These are phyloP conservation scores for Aspergillus floridensis DNA, from an alignment of 2,329 filamentous ascomycete species.

Conservation along the genomic window DNA sequence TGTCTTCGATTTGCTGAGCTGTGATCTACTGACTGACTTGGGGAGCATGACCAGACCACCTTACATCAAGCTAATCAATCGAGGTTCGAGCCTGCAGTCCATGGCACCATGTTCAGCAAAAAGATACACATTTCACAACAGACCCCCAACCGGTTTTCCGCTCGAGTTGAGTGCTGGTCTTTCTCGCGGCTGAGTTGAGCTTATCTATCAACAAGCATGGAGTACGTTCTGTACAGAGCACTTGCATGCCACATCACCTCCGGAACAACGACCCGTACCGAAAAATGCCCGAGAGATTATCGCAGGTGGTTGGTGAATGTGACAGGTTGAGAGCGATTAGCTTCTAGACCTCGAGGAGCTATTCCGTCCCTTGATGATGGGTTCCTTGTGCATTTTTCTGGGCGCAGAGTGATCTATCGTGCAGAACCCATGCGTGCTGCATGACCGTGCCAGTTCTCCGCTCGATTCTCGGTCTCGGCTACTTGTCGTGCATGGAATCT, in stretches of 20 bases:
- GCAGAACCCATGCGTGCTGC: background rate
- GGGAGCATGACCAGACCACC: too few species aligned
- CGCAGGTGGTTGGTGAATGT: background rate
- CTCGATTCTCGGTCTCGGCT: background rate
- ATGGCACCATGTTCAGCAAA: too few species aligned
- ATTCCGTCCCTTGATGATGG: background rate
- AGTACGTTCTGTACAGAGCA: background rate
- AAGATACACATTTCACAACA: too few species aligned
- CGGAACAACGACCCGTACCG: background rate
- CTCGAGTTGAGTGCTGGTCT: background rate
- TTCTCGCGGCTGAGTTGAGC: too few species aligned
- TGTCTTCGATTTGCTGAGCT: too few species aligned
- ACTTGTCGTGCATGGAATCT: background rate
- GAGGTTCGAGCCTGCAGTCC: too few species aligned
- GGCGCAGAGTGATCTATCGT: background rate
- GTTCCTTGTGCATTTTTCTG: background rate
- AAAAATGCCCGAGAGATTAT: background rate
- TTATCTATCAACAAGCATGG: too few species aligned
- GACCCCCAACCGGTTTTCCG: background rate
- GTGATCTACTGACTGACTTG: too few species aligned
- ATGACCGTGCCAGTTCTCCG: background rate
- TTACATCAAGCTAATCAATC: too few species aligned
- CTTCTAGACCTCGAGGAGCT: background rate
- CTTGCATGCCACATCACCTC: background rate
- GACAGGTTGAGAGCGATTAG: background rate